Evolutionary conservation across 2,329 filamentous ascomycete genomes (phyloP).

Genomic region (Penicillium sp.): DNA sequence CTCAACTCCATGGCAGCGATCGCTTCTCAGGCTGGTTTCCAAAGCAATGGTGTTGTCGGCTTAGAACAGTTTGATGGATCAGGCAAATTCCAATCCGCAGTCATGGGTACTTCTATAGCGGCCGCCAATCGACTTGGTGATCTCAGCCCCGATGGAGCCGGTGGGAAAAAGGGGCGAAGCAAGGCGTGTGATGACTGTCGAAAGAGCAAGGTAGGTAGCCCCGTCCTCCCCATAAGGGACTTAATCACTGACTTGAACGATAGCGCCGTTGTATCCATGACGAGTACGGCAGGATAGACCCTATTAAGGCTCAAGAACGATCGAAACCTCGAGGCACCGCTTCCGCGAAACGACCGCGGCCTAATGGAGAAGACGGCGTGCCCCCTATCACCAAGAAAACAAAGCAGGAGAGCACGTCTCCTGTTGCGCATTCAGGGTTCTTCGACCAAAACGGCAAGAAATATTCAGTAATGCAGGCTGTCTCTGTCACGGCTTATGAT

Average conservation of each 20-base stretch:
- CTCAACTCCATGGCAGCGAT: constrained; percentile 38
- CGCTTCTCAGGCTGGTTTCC: constrained; percentile 34
- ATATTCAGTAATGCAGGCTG: constrained; percentile 11
- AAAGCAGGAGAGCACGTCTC: constrained; percentile 34
- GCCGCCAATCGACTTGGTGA: constrained; percentile 27
- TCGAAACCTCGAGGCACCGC: constrained; percentile 55
- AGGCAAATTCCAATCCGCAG: constrained; percentile 23
- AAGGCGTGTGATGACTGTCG: constrained; percentile 63
- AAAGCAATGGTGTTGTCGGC: constrained; percentile 22
- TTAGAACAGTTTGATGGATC: constrained; percentile 29
- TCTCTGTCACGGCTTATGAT: constrained; percentile 12
- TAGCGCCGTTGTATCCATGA: constrained; percentile 64
- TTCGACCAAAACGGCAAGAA: constrained; percentile 19
- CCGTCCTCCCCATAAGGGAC: neutral
- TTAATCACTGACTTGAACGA: constrained; percentile 16
- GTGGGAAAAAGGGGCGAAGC: constrained; percentile 54
- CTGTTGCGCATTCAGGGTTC: constrained; percentile 21
- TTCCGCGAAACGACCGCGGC: constrained; percentile 51
- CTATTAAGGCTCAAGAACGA: constrained; percentile 57
- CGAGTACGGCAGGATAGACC: constrained; percentile 59
- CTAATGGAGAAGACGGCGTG: constrained; percentile 38
- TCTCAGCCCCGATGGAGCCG: constrained; percentile 31
- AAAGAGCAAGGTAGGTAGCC: constrained; percentile 57
- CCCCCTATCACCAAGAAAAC: constrained; percentile 28
- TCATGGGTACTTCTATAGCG: constrained; percentile 26